phyloP scores from a whole-genome alignment of 2,329 filamentous ascomycete genomes.

The Fusarium sp. region DNA sequence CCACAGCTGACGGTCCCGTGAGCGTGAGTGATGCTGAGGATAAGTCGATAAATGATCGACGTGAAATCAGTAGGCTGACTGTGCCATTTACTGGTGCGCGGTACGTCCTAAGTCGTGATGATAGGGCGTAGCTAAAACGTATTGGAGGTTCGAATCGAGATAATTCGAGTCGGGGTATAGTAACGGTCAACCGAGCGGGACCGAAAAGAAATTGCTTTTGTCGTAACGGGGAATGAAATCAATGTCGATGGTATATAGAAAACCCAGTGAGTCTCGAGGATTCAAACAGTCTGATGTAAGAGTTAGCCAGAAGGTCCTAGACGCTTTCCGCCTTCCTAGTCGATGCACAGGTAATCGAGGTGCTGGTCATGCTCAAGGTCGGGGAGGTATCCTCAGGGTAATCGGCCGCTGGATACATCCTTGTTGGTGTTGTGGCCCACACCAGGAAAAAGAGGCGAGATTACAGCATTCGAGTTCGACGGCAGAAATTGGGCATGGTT shows the following conservation, averaged over 20 bases:
- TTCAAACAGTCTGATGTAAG: conserved; percentile 19
- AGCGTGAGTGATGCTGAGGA: conserved; percentile 10
- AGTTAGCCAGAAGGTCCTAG: conserved; percentile 12
- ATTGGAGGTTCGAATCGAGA: conserved; percentile 9
- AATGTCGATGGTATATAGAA: conserved; percentile 16
- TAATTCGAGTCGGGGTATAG: conserved; percentile 13
- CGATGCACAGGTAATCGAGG: neutral
- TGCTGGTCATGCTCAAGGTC: neutral
- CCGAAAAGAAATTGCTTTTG: conserved; percentile 27
- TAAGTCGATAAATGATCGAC: conserved; percentile 29
- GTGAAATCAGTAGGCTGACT: conserved; percentile 41
- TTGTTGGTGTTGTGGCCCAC: neutral
- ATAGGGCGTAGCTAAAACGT: conserved; percentile 32
- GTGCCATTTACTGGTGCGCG: conserved; percentile 51
- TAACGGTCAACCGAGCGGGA: conserved; percentile 8
- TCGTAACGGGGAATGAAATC: conserved; percentile 24
- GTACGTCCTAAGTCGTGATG: conserved; percentile 29
- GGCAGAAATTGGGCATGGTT: conserved; percentile 3
- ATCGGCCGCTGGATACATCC: neutral
- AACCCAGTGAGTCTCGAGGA: conserved; percentile 19
- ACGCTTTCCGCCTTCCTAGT: neutral
- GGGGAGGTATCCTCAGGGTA: neutral
- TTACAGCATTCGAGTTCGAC: neutral
- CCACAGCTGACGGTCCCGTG: conserved; percentile 35
- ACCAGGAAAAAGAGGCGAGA: neutral